A percentile compares a stretch with the other conserved stretches of the same genome.
Conservation (phyloP, 2,329 filamentous ascomycete genomes). For the Fusarium concolor region DNA sequence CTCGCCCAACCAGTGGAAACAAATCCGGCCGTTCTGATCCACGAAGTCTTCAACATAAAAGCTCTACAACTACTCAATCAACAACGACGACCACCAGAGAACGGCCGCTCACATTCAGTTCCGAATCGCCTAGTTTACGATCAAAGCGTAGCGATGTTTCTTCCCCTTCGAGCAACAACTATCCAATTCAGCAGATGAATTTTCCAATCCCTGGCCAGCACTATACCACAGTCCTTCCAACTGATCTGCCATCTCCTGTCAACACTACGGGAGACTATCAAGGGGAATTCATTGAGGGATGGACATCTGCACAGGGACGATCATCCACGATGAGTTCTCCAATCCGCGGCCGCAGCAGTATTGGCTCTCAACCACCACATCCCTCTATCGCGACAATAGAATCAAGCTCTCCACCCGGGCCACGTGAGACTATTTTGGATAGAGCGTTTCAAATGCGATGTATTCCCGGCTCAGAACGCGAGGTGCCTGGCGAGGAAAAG, state of each 20-base stretch:
- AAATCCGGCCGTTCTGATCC: slow-evolving; percentile 50
- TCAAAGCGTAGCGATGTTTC: slow-evolving; percentile 73
- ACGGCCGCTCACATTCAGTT: slow-evolving; percentile 63
- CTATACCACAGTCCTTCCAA: slow-evolving; percentile 64
- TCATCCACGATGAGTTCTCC: slow-evolving; percentile 70
- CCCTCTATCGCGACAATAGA: slow-evolving; percentile 51
- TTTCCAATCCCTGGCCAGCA: slow-evolving; percentile 58
- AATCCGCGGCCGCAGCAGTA: slow-evolving; percentile 64
- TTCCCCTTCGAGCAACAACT: slow-evolving; percentile 64
- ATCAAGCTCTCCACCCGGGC: slow-evolving; percentile 63
- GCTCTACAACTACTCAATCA: slow-evolving; percentile 61
- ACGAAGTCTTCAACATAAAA: slow-evolving; percentile 59
- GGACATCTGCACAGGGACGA: slow-evolving; percentile 69
- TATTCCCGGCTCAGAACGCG: slow-evolving; percentile 69
- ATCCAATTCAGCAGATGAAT: slow-evolving; percentile 54
- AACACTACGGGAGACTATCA: slow-evolving; percentile 65
- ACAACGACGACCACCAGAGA: slow-evolving; percentile 61
- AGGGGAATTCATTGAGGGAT: slow-evolving; percentile 69
- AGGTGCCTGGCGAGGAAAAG: slow-evolving; percentile 69
- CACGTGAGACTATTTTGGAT: slow-evolving; percentile 75
- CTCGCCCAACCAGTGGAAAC: slow-evolving; percentile 59
- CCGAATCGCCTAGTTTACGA: slow-evolving; percentile 69
- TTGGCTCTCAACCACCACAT: slow-evolving; percentile 62
- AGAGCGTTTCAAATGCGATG: slow-evolving; percentile 72
- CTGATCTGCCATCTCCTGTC: slow-evolving; percentile 68